Conservation (phyloP, 495 filamentous ascomycete genomes). For the Apiosordaria backusii region DNA sequence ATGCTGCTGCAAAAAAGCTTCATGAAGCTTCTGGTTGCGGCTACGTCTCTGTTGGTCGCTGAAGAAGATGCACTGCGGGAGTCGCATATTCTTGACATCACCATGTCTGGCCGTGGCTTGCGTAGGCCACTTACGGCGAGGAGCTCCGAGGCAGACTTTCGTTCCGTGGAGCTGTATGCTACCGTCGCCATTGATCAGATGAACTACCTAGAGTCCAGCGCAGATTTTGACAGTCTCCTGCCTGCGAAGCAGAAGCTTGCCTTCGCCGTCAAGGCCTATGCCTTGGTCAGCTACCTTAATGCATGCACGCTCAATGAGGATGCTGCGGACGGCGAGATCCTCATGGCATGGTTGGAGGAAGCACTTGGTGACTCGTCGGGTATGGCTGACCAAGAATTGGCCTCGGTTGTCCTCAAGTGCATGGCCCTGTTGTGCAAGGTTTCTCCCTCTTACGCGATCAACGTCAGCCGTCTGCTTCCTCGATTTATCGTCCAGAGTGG, state of each 20-base stretch:
- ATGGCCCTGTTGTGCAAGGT: constrained; percentile 75
- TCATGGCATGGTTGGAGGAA: constrained; percentile 83
- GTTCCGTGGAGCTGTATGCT: constrained; percentile 64
- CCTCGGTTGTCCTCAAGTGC: constrained; percentile 70
- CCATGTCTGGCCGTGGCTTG: constrained; percentile 53
- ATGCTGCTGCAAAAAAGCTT: constrained; percentile 85
- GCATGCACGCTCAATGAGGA: constrained; percentile 77
- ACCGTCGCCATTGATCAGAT: constrained; percentile 77
- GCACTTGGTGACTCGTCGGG: constrained; percentile 71
- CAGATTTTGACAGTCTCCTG: constrained; percentile 83
- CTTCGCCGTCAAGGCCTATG: constrained; percentile 76
- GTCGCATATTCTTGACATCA: constrained; percentile 69
- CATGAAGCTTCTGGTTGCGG: constrained; percentile 76
- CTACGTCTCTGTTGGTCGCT: constrained; percentile 66
- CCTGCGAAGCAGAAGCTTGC: constrained; percentile 85
- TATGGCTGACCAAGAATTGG: constrained; percentile 72
- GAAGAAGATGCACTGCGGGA: constrained; percentile 56
- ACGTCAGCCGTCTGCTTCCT: constrained; percentile 75
- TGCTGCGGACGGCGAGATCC: constrained; percentile 71
- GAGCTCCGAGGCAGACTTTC: constrained; percentile 46
- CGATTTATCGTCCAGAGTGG: constrained; percentile 78
- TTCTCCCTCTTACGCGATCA: constrained; percentile 66
- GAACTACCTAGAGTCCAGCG: constrained; percentile 77
- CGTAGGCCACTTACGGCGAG: constrained; percentile 37
- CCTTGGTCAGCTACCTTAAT: constrained; percentile 79